Conservation (phyloP, 768 basidiomycete genomes). For the Kondoa malvinella region DNA sequence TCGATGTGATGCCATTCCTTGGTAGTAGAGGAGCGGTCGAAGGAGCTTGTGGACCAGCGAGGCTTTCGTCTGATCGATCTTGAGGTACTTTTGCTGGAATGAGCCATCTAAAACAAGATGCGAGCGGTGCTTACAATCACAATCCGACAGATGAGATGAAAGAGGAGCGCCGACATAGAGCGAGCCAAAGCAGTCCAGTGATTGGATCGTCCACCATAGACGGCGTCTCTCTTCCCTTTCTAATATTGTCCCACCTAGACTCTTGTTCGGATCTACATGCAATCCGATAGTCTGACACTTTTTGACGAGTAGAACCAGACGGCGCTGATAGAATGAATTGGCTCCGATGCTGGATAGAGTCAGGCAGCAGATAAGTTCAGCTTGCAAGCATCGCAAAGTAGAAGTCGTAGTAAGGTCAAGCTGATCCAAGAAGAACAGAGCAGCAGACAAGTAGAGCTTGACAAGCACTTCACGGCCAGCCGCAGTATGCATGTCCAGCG, state of each 20-base stretch:
- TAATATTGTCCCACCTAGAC: background rate
- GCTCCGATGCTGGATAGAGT: background rate
- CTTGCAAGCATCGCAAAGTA: background rate
- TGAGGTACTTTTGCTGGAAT: background rate
- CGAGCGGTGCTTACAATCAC: background rate
- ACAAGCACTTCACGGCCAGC: no score
- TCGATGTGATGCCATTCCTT: background rate
- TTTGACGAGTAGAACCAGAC: background rate
- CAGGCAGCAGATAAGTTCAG: background rate
- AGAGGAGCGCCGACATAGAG: background rate
- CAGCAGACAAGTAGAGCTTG: background rate
- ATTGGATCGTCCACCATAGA: background rate
- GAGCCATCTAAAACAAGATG: background rate
- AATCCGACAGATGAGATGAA: background rate
- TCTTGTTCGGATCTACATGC: background rate
- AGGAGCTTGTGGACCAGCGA: background rate
- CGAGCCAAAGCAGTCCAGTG: background rate
- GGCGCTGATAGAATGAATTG: background rate
- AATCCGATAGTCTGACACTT: background rate
- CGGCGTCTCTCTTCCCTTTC: background rate
- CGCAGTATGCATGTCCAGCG: no score
- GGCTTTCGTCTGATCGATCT: background rate
- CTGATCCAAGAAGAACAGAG: background rate
- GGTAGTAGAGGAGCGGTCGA: background rate
- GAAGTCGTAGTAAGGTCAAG: background rate